A percentile compares a stretch with the other conserved stretches of the same genome.
Evolutionary conservation across 2,329 filamentous ascomycete species (phyloP).

Genomic region (Emergomyces pasteurianus): DNA sequence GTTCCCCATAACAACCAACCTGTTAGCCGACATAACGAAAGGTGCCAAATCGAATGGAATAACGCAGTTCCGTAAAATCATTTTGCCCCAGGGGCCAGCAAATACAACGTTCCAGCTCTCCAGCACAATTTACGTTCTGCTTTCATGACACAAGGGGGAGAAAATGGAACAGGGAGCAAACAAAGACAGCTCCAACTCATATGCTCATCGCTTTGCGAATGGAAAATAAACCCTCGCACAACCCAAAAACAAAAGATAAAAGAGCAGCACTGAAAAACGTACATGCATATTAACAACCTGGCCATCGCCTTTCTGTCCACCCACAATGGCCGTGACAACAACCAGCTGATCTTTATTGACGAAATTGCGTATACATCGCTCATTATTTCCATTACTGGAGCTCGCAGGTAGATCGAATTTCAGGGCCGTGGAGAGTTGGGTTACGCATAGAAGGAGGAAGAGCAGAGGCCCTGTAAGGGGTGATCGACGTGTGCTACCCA

Average conservation of each 20-base stretch:
- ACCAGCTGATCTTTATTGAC: conserved; percentile 85
- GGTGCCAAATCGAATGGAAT: not conserved
- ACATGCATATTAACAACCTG: conserved; percentile 92
- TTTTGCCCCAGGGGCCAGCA: not conserved
- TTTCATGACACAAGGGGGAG: not conserved
- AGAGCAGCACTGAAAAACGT: conserved; percentile 24
- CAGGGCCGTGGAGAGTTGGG: conserved; percentile 48
- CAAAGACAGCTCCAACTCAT: not conserved
- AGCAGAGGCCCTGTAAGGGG: conserved; percentile 13
- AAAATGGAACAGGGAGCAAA: not conserved
- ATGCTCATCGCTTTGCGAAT: not conserved
- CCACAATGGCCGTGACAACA: conserved; percentile 81
- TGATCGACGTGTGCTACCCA: conserved; percentile 17
- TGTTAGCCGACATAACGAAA: not conserved
- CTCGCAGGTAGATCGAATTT: conserved; percentile 82
- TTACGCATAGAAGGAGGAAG: conserved; percentile 22
- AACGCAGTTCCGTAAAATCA: not conserved
- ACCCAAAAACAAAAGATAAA: not conserved
- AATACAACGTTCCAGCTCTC: not conserved
- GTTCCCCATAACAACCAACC: conserved; percentile 1
- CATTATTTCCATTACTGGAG: conserved; percentile 51
- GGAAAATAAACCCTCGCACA: not conserved
- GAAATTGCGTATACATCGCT: conserved; percentile 94
- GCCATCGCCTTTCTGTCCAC: conserved; percentile 80
- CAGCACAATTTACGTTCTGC: not conserved